Percentiles rank a stretch among this genome's conserved stretches.
Conservation (phyloP, 495 filamentous ascomycete genomes). For the Podospora pseudoanserina region DNA sequence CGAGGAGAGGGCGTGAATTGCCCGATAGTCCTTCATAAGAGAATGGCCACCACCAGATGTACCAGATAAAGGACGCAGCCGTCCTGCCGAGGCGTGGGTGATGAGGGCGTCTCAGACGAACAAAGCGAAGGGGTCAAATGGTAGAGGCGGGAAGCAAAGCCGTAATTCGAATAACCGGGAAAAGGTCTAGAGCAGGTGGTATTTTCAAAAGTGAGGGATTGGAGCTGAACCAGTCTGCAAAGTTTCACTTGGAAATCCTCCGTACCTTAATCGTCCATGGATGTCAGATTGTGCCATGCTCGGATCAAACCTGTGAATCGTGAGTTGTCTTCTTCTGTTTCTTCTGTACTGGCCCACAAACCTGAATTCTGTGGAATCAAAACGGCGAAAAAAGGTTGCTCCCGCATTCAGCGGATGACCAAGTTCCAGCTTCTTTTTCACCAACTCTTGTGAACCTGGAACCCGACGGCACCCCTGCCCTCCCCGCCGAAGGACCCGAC, state of each 20-base stretch:
- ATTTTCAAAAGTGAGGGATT: not conserved
- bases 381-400: not conserved
- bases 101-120: not conserved
- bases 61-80: not conserved
- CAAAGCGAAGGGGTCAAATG: constrained; percentile 4
- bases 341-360: not conserved
- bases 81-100: not conserved
- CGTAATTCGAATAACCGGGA: not conserved
- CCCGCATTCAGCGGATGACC: not conserved
- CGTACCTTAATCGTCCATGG: not conserved
- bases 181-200: not conserved
- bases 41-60: no score
- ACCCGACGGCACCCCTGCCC: not conserved
- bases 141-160: not conserved
- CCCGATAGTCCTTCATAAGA: not conserved
- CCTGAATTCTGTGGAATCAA: not conserved
- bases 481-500: constrained; percentile 2
- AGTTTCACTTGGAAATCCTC: constrained; percentile 10
- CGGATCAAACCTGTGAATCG: not conserved
- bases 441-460: not conserved
- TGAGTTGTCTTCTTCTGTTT: no score
- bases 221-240: constrained; percentile 3
- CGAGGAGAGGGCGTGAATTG: not conserved
- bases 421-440: constrained; percentile 3
- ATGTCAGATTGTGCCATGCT: not conserved